Base-by-base conservation (phyloP, 148 eudicot species). In the Fagopyrum esculentum region DNA sequence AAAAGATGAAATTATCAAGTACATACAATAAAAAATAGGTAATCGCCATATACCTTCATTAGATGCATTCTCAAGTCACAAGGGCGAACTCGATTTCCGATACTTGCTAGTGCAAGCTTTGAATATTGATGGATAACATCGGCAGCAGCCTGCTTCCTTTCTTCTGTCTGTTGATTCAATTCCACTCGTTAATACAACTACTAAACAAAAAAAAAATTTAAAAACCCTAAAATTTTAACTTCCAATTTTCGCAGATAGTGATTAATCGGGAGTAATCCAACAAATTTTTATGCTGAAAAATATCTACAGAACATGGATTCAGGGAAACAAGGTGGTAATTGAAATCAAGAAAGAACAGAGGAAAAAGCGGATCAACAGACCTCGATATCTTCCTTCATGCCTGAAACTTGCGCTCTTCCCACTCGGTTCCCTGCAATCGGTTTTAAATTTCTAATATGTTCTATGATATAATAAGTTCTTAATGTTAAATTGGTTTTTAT, bases 81-180 rank as follows among this genome's bases (percentile, higher is more conserved):
- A 64, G 98, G 94, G 54, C 94, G 92, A 82, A 81, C 92, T 73
- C 86, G 90, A 81, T 84, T 86, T 12, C 98, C 97, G 60, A 91
- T 83, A 76, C 94, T 89, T 0, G 92, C 89, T 72, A 91, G 64
- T 6, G 80, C 93, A 79, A 93, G 89, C 74, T 83, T 86, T 19
- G 98, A 93, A 71, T 93, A 93, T 13, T 87, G 85, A 47, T 85
- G 88, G 85, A 91, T 40, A 56, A 93, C 93, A 85, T 93, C 98
- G 30, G 89, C 92, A 55, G 98, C 98, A 72, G 96, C 92, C 83
- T 93, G 91, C 85, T 85, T 93, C 79, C 81, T 93, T 79, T 87
- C 91, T 84, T 87, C 93, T 64, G 77, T 75, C 98, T 93, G 87
- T 76, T 75, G 6, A 50, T 44, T 7, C 56, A 77, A 55, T 49